phyloP scores from a whole-genome alignment of 352 stramenopile species.

The Pythium oligandrum region DNA sequence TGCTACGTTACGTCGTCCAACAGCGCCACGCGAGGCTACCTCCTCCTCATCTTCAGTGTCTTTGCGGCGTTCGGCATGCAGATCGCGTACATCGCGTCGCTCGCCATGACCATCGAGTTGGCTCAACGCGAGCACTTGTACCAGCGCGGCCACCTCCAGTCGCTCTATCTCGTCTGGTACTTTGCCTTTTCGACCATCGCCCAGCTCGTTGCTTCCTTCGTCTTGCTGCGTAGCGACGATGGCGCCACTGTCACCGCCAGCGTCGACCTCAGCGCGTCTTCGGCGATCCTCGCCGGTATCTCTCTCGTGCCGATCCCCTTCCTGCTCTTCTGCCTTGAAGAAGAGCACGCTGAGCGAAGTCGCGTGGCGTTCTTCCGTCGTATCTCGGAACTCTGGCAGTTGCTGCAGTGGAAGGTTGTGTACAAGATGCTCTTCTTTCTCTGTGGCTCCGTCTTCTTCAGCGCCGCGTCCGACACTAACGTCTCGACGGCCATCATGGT shows the following conservation, averaged over 20 bases:
- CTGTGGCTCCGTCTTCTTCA: constrained; percentile 10
- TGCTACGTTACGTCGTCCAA: too few species aligned
- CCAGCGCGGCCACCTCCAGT: constrained; percentile 40
- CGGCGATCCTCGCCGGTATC: constrained; percentile 13
- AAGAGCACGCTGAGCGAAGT: neutral
- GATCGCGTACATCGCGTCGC: constrained; percentile 32
- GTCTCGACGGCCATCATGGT: constrained; percentile 7
- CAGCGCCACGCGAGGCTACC: constrained; percentile 10
- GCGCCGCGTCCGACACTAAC: constrained; percentile 19
- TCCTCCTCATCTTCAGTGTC: constrained; percentile 17
- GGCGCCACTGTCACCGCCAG: constrained; percentile 13
- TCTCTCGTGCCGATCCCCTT: constrained; percentile 29
- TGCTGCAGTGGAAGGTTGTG: constrained; percentile 20
- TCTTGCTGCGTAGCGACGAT: constrained; percentile 20
- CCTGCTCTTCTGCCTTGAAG: constrained; percentile 24
- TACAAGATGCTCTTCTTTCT: constrained; percentile 18
- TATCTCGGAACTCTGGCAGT: constrained; percentile 12
- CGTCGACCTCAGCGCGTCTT: constrained; percentile 18
- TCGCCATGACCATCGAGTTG: constrained; percentile 44
- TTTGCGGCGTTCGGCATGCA: constrained; percentile 28
- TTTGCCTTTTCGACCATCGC: constrained; percentile 24
- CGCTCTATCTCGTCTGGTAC: constrained; percentile 35
- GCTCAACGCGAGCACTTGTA: constrained; percentile 46
- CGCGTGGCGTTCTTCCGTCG: neutral
- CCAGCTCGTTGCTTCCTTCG: constrained; percentile 20